phyloP scores from a whole-genome alignment of 2,329 filamentous ascomycete genomes.

The Trichocomaceae sp. region DNA sequence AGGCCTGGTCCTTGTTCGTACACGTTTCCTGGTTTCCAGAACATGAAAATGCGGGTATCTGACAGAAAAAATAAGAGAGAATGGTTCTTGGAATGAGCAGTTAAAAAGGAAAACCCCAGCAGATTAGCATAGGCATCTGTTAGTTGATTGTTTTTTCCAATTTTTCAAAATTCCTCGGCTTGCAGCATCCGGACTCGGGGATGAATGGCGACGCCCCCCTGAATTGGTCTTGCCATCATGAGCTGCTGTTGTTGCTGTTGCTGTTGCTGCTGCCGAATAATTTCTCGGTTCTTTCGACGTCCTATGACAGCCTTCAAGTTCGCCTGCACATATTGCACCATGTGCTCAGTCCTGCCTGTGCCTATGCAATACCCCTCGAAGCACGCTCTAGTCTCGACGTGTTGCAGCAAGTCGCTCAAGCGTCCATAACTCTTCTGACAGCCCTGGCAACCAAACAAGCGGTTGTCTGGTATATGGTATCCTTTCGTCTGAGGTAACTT shows the following conservation, averaged over 20 bases:
- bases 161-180: neutral
- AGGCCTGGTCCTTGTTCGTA: neutral
- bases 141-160: neutral
- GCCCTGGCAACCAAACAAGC: conserved; percentile 15
- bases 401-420: conserved; percentile 20
- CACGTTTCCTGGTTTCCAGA: neutral
- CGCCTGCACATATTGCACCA: conserved; percentile 15
- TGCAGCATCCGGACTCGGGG: neutral
- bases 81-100: neutral
- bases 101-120: neutral
- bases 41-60: neutral
- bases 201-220: neutral
- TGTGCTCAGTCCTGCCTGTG: conserved; percentile 8
- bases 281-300: neutral
- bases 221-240: neutral
- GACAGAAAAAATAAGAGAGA: neutral
- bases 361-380: conserved; percentile 15
- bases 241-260: too few species aligned
- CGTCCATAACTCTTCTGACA: conserved; percentile 15
- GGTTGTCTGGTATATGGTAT: neutral
- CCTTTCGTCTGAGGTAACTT: neutral
- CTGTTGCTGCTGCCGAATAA: neutral
- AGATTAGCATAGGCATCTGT: too few species aligned
- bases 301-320: conserved; percentile 1
- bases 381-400: conserved; percentile 17